Evolutionary conservation across 2,329 filamentous ascomycete species (phyloP).

Genomic region (Colletotrichum acutatum): DNA sequence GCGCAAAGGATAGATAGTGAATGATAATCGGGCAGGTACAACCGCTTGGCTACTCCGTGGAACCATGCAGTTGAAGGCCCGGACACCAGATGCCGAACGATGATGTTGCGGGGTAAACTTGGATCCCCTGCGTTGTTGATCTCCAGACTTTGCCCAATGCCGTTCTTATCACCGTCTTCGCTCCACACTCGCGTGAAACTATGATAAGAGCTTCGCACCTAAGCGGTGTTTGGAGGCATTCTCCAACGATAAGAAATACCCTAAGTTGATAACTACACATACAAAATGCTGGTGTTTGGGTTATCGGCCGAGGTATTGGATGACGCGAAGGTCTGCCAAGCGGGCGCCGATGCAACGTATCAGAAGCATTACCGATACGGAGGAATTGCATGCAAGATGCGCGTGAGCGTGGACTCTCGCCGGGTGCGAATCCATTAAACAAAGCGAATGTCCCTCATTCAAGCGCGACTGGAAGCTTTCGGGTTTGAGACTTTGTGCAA

Average conservation of each 20-base stretch:
- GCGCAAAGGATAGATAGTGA: background rate
- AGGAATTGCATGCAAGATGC: background rate
- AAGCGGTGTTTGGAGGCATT: slow-evolving; percentile 14
- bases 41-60: background rate
- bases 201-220: background rate
- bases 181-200: slow-evolving; percentile 12
- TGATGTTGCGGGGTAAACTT: slow-evolving; percentile 23
- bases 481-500: background rate
- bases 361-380: background rate
- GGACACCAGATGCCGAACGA: background rate
- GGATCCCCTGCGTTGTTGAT: background rate
- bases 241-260: slow-evolving; percentile 28
- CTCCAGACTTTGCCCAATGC: background rate
- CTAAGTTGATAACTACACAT: background rate
- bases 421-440: slow-evolving; percentile 1
- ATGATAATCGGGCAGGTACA: slow-evolving; percentile 21
- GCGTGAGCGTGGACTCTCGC: background rate
- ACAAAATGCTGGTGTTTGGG: background rate
- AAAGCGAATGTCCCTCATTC: background rate
- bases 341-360: slow-evolving; percentile 16
- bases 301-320: slow-evolving; percentile 12
- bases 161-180: slow-evolving; percentile 10
- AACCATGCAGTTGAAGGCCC: background rate
- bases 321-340: background rate
- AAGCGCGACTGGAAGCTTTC: background rate